Base-by-base conservation (phyloP, 75 land plant species). In the Selaginella tamariscina region DNA sequence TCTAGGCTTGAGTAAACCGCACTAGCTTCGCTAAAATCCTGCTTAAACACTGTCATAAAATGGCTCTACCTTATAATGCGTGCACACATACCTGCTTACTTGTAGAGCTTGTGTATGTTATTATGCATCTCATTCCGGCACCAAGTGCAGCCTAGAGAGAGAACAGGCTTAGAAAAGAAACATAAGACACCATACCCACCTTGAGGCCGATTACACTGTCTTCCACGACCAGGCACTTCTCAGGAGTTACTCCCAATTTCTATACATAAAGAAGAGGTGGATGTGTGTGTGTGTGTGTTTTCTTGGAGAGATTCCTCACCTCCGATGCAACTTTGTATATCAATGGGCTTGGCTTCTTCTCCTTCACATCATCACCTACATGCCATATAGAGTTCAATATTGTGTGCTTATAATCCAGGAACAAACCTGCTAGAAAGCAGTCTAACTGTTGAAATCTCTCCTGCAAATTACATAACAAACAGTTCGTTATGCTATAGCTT, bases 201-300 rank as follows among this genome's bases (percentile, higher is more conserved):
- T 91, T 90, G 65, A 95, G 76, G n/a, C 99, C 99, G 57, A 95
- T 95, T 13, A 88, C 79, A 65, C 97, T 95, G 68, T 95, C 99
- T 73, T 95, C 97, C 11, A 95, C 80, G 28, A 95, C 99, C 68
- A 95, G 56, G 64, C 97, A 95, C 26, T 88, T 78, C 54, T 68
- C 85, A 11, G 65, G 77, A 30, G 72, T 64, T 1, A 82, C 76
- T 55, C 80, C 86, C 24, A 95, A 63, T 59, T n/a, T 86, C 99
- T 95, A 89, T 30, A 15, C 9, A 32, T 33, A 67, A 56, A 9
- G 23, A 32, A 21, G 21, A 33, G 20, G 63, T 59, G 63, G 20
- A 22, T 59, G 22, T 49, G 13, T 13, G 13, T 13, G 54, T 20
- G 13, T 49, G 54, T 49, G 54, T 13, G 54, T 49, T 49, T 15